Evolutionary conservation across 768 basidiomycete genomes (phyloP), one percentile per base, ranked within the genome.

Genomic region (Leccinellum rugosiceps): DNA sequence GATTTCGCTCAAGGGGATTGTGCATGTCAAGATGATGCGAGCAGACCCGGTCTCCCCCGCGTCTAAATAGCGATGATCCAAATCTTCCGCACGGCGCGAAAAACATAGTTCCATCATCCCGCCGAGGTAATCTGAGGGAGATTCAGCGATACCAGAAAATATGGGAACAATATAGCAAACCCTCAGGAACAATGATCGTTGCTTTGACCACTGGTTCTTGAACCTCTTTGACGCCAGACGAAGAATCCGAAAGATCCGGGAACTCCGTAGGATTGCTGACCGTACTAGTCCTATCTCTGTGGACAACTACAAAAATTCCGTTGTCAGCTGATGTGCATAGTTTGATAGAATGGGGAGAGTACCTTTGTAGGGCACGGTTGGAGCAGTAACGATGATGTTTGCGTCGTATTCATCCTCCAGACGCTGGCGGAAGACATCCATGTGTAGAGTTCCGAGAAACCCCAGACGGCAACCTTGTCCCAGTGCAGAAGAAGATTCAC

Each of bases 341-440:
- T 32, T 25, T 5, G 43, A 14, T 14, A 10, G 2, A 34, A 41
- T 8, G 6, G 10, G 10, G 28, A 43, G 23, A 43, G 44, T 26
- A 91, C 94, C 74, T 78, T 92, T 90, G 72, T 94, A 94, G 26
- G 96, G 94, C 19, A 98, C 96, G 3, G 94, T 94, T 1, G 97
- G 97, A 3, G 94, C 90, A 11, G 97, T 99, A 55, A 98, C 83
- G 63, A 98, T 94, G 56, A 98, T 86, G 66, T 90, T 94, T 31
- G 94, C 91, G 57, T 93, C 87, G 64, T 97, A 94, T 71, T 99
- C 97, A 64, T 99, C 97, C 72, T 98, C 97, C 4, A 99, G 77
- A 14, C 97, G 83, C 69, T 99, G 97, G 21, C 94, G 87, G 73
- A 94, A 93, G 38, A 95, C 90, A 64, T 96, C 92, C 92, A 98